phyloP scores from a whole-genome alignment of 2,329 filamentous ascomycete species.

The Thielaviopsis punctulata region DNA sequence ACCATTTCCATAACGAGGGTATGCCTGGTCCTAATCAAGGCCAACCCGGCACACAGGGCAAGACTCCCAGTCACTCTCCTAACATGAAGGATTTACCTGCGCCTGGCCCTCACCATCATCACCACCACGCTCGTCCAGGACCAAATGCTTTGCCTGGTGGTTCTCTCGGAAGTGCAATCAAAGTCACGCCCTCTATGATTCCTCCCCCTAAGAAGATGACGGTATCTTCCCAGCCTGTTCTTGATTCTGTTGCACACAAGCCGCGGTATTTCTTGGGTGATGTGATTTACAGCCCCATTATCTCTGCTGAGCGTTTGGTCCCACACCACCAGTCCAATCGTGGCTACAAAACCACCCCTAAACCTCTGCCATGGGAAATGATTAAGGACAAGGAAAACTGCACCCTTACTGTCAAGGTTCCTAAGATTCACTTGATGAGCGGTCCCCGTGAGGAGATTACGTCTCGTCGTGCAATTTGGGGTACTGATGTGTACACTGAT shows the following conservation, averaged over 20 bases:
- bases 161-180: slow-evolving; percentile 13
- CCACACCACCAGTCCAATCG: slow-evolving; percentile 23
- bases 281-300: slow-evolving; percentile 57
- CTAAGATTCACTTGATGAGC: slow-evolving; percentile 55
- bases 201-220: slow-evolving; percentile 46
- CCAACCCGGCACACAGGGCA: background rate
- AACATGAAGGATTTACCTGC: background rate
- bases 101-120: slow-evolving; percentile 29
- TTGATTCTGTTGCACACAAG: slow-evolving; percentile 52
- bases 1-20: slow-evolving; percentile 40
- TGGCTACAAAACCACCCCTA: slow-evolving; percentile 39
- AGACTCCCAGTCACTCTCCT: background rate
- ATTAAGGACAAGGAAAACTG: slow-evolving; percentile 68
- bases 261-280: slow-evolving; percentile 72
- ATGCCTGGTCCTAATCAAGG: background rate
- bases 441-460: slow-evolving; percentile 70
- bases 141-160: background rate
- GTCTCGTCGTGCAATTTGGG: slow-evolving; percentile 66
- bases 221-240: slow-evolving; percentile 50
- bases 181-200: slow-evolving; percentile 23
- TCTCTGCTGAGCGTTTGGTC: slow-evolving; percentile 36
- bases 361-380: slow-evolving; percentile 56
- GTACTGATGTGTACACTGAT: slow-evolving; percentile 86
- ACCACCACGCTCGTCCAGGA: slow-evolving; percentile 23
- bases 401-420: slow-evolving; percentile 75